Conservation (phyloP, 352 stramenopile species). For the Phytopythium ostracodes region DNA sequence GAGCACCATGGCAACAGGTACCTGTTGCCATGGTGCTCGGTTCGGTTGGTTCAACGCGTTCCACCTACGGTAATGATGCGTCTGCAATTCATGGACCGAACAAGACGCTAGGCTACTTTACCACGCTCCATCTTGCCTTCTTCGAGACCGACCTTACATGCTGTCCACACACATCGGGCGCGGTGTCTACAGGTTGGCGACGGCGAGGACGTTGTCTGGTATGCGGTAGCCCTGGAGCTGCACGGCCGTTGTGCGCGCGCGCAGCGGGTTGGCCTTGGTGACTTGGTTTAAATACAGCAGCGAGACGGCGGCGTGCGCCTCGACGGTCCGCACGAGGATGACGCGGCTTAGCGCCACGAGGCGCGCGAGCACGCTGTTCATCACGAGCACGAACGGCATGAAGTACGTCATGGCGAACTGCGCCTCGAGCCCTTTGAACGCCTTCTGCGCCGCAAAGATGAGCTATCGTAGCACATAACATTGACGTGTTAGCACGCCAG, state of each 20-base stretch:
- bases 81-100: too few relatives aligned
- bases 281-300: constrained; percentile 79
- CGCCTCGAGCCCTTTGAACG: constrained; percentile 66
- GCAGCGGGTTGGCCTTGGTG: constrained; percentile 76
- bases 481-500: neutral
- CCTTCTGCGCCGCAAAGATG: constrained; percentile 64
- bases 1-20: too few relatives aligned
- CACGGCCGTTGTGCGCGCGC: constrained; percentile 59
- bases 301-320: constrained; percentile 61
- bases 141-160: too few relatives aligned
- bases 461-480: constrained; percentile 12
- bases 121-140: too few relatives aligned
- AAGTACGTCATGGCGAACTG: constrained; percentile 88
- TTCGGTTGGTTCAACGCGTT: too few relatives aligned
- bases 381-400: constrained; percentile 77
- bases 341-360: constrained; percentile 57
- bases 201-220: constrained; percentile 32
- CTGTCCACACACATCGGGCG: too few relatives aligned
- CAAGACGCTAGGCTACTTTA: too few relatives aligned
- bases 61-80: too few relatives aligned
- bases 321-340: constrained; percentile 53
- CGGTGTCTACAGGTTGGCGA: constrained; percentile 50
- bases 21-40: too few relatives aligned
- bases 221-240: constrained; percentile 72
- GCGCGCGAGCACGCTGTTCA: constrained; percentile 74